Conservation (phyloP, 768 basidiomycete species). For the Mycena galericulata region DNA sequence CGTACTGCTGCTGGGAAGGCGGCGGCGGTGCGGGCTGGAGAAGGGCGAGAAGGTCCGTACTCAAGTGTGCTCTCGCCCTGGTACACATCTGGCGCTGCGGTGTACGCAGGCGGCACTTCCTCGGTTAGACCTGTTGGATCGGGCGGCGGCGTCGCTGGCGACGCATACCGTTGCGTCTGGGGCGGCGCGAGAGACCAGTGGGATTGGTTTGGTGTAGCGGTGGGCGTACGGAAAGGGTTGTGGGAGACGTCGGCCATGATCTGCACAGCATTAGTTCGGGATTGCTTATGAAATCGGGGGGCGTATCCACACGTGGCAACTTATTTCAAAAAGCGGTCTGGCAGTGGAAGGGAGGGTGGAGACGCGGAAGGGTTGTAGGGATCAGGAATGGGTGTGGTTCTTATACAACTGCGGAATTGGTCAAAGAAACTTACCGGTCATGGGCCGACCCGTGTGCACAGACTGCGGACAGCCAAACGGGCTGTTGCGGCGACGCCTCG, state of each 20-base stretch:
- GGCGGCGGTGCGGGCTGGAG: slow-evolving; percentile 57
- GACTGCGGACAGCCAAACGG: no score
- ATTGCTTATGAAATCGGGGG: slow-evolving; percentile 2
- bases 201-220: slow-evolving; percentile 43
- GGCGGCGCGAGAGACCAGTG: slow-evolving; percentile 43
- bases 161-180: slow-evolving; percentile 3
- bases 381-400: no score
- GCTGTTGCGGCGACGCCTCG: no score
- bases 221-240: slow-evolving; percentile 51
- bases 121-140: slow-evolving; percentile 50
- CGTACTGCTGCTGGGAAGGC: slow-evolving; percentile 25
- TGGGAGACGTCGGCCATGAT: slow-evolving; percentile 25
- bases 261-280: slow-evolving; percentile 5
- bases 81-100: slow-evolving; percentile 60
- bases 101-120: slow-evolving; percentile 81
- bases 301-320: not conserved
- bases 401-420: not conserved
- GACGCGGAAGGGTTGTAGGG: no score
- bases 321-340: not conserved
- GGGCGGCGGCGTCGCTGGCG: not conserved
- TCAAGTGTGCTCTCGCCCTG: slow-evolving; percentile 75
- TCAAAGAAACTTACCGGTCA: not conserved
- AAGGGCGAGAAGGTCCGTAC: slow-evolving; percentile 72
- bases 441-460: no score
- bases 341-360: no score